Conservation (phyloP, 31 red algal genomes). For the Bonnemaisonia californica region DNA sequence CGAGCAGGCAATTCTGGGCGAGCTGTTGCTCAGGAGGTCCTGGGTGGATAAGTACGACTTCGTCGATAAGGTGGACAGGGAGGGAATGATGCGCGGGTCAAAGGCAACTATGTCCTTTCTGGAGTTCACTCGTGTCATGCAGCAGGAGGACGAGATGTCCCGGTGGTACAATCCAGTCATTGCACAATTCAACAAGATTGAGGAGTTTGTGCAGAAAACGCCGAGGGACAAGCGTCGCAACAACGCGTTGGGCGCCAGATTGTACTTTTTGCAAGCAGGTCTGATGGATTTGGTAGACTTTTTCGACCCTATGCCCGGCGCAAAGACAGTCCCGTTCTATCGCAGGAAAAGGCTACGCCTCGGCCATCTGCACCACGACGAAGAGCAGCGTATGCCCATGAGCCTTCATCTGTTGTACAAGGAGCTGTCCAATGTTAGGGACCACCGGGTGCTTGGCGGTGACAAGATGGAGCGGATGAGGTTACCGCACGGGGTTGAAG, state of each 20-base stretch:
- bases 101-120: slow-evolving; percentile 41
- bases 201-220: slow-evolving; percentile 21
- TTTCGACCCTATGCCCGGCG: slow-evolving; percentile 58
- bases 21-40: slow-evolving; percentile 46
- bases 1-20: slow-evolving; percentile 50
- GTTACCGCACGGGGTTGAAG: slow-evolving; percentile 39
- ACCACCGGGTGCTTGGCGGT: slow-evolving; percentile 38
- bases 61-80: neutral
- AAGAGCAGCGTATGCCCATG: slow-evolving; percentile 40
- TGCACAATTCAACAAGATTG: slow-evolving; percentile 44
- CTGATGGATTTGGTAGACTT: slow-evolving; percentile 62
- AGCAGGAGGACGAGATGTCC: slow-evolving; percentile 24
- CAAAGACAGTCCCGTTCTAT: slow-evolving; percentile 49
- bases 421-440: slow-evolving; percentile 42
- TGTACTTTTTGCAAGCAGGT: slow-evolving; percentile 49
- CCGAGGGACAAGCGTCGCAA: slow-evolving; percentile 2
- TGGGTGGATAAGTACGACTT: slow-evolving; percentile 57
- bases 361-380: slow-evolving; percentile 14
- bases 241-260: slow-evolving; percentile 17
- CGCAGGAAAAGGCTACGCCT: slow-evolving; percentile 52
- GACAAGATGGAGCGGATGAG: slow-evolving; percentile 28
- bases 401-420: slow-evolving; percentile 50
- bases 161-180: slow-evolving; percentile 55
- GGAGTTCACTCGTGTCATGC: slow-evolving; percentile 48
- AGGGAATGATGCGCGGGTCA: slow-evolving; percentile 4